A percentile compares a stretch with the other conserved stretches of the same genome.
phyloP scores from a whole-genome alignment of 768 basidiomycete genomes.

The Kondoa malvinella region DNA sequence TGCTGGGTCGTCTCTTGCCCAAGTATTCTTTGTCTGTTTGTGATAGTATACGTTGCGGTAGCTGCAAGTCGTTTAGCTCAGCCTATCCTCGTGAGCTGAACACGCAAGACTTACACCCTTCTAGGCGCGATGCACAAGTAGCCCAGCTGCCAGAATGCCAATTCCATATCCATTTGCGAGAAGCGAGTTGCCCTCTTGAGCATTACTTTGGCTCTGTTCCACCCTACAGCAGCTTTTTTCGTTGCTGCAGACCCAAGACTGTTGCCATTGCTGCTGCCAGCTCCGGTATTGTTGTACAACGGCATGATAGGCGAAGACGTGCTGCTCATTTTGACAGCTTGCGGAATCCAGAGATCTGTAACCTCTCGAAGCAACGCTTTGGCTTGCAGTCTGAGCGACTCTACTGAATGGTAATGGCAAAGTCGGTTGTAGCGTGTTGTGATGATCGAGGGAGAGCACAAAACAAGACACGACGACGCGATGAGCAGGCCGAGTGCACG shows the following conservation, averaged over 20 bases:
- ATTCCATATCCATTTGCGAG: conserved; percentile 59
- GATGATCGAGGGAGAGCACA: no score
- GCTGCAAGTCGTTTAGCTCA: conserved; percentile 32
- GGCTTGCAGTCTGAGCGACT: no score
- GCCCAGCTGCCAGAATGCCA: conserved; percentile 87
- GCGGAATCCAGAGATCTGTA: no score
- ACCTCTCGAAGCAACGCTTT: no score
- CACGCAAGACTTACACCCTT: conserved; percentile 50
- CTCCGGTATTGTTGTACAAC: not conserved
- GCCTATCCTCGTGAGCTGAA: not conserved
- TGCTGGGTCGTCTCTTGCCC: conserved; percentile 84
- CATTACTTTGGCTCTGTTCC: not conserved
- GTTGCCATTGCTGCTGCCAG: not conserved
- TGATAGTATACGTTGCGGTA: conserved; percentile 97
- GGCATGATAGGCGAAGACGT: not conserved
- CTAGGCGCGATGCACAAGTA: conserved; percentile 82
- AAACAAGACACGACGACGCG: no score
- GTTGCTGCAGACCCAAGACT: not conserved
- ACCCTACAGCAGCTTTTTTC: not conserved
- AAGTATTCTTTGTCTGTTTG: conserved; percentile 48
- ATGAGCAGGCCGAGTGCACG: no score
- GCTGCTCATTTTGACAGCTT: not conserved
- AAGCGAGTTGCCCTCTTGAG: not conserved
- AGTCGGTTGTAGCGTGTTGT: no score
- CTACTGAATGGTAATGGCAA: no score